Percentiles rank a stretch among this genome's conserved stretches.
phyloP scores from a whole-genome alignment of 768 basidiomycete species.

The Lentinula boryana region DNA sequence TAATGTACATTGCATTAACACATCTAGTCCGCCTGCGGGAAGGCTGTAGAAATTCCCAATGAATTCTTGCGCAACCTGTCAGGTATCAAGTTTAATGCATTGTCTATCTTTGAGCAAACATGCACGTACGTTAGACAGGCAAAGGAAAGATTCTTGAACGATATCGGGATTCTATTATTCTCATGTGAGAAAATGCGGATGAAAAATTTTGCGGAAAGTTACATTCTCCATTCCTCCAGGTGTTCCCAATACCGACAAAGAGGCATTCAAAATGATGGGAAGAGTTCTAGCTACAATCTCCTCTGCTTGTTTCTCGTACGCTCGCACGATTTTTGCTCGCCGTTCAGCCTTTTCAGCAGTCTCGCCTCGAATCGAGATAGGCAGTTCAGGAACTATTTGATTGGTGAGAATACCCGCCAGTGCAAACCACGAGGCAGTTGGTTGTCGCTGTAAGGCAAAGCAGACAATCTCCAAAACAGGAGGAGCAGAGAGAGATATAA shows the following conservation, averaged over 20 bases:
- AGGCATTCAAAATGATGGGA: constrained; percentile 53
- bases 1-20: constrained; percentile 65
- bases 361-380: constrained; percentile 40
- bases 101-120: neutral
- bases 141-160: constrained; percentile 84
- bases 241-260: constrained; percentile 44
- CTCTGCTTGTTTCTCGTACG: constrained; percentile 38
- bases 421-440: constrained; percentile 82
- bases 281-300: constrained; percentile 49
- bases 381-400: constrained; percentile 73
- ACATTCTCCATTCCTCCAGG: constrained; percentile 69
- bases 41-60: constrained; percentile 54
- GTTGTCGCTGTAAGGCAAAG: constrained; percentile 59
- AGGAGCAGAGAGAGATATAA: constrained; percentile 75
- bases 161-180: constrained; percentile 77
- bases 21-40: constrained; percentile 56
- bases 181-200: neutral
- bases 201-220: constrained; percentile 18
- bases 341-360: constrained; percentile 21
- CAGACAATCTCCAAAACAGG: constrained; percentile 81
- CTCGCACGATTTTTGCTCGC: neutral
- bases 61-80: constrained; percentile 51
- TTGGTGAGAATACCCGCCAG: constrained; percentile 75
- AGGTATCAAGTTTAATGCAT: neutral
- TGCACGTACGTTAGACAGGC: constrained; percentile 60